Evolutionary conservation across 148 eudicot genomes (phyloP).

Genomic region (Nepenthes mirabilis): DNA sequence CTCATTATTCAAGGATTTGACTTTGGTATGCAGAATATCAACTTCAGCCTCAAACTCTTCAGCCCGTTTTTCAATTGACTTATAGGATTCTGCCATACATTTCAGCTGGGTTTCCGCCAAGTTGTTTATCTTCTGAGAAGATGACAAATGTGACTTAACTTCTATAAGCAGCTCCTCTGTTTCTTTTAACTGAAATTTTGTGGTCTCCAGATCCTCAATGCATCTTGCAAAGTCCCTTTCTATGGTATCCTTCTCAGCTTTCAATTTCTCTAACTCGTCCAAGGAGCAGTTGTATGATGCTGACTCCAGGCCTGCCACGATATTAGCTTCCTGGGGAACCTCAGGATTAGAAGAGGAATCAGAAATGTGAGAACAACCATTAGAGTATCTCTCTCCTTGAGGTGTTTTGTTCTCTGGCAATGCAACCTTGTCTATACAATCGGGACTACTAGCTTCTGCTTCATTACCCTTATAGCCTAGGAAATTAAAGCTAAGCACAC

Average conservation of each 20-base stretch:
- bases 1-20: constrained; percentile 45
- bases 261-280: constrained; percentile 65
- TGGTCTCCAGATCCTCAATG: constrained; percentile 43
- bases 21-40: constrained; percentile 33
- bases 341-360: constrained; percentile 71
- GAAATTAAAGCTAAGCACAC: constrained; percentile 47
- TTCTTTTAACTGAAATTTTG: constrained; percentile 47
- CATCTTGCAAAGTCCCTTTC: constrained; percentile 44
- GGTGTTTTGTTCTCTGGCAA: constrained; percentile 66
- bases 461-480: constrained; percentile 51
- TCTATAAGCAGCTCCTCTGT: constrained; percentile 54
- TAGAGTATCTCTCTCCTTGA: constrained; percentile 35
- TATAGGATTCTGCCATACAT: constrained; percentile 93
- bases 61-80: constrained; percentile 63
- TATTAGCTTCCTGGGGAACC: constrained; percentile 67
- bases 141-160: constrained; percentile 52
- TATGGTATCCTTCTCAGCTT: constrained; percentile 50
- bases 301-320: constrained; percentile 45
- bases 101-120: constrained; percentile 91
- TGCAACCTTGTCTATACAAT: constrained; percentile 88
- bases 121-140: constrained; percentile 58
- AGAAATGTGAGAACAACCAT: constrained; percentile 54
- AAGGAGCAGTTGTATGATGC: constrained; percentile 40
- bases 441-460: constrained; percentile 49
- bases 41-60: constrained; percentile 61